Base-by-base conservation (phyloP, 2,329 filamentous ascomycete species). In the Lasiodiplodia sp. region DNA sequence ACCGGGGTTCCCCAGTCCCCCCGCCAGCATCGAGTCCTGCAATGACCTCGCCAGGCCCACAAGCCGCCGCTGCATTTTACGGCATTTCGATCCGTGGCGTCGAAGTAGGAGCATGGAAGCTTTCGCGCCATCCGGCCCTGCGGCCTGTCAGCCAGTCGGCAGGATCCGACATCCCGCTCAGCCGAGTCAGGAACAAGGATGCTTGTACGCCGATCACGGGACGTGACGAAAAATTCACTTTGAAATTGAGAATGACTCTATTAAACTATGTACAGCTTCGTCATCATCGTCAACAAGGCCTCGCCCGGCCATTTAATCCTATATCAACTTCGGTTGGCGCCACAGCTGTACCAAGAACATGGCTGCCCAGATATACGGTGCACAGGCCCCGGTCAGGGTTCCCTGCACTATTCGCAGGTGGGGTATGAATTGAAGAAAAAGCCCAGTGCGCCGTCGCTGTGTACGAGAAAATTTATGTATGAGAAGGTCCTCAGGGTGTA, bases 361-460 rank as follows among this genome's bases (percentile, higher is more conserved):
- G 25, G 16, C 28, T 21, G n/a, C 34, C n/a, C 56, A 4, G 44
- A 40, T 25, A 10, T 44, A 25, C 12, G 10, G 58, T 47, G n/a
- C 31, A 31, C 31, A 28, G 57, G 23, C 31, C 38, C 57, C 18
- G 23, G 28, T 40, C 47, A 37, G 18, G n/a, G 25, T 52, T 18
- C 44, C 44, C n/a, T 47, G 44, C 28, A 31, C 25, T 63, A 44
- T 37, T 63, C 44, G 28, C 60, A 12, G 44, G 44, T 52, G 31
- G 60, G 60, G 60, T 64, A 64, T 64, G 60, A 64, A 64, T 64
- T 47, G 52, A 53, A 64, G 12, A 37, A 63, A 62, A 64, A 34
- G 31, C 18, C 60, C 60, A 53, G 60, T 52, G 31, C 60, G 60
- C 60, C 60, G 4, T 64, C 60, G 47, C 60, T 64, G 44, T 64